phyloP scores from a whole-genome alignment of 2,329 filamentous ascomycete species.

The Apiospora marii region DNA sequence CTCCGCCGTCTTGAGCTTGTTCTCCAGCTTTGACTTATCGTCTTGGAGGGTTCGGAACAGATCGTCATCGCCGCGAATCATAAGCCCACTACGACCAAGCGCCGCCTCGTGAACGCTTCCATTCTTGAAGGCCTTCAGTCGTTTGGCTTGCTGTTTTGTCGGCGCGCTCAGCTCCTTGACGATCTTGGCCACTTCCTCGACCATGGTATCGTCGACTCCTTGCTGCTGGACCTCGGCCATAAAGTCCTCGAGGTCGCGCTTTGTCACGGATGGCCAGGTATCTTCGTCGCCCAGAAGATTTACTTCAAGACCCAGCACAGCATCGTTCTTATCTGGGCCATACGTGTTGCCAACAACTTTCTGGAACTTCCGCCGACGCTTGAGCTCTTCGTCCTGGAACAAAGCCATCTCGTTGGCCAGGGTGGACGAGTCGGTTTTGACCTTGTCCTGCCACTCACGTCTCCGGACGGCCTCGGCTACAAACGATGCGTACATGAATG shows the following conservation, averaged over 20 bases:
- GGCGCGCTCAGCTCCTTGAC: slow-evolving; percentile 82
- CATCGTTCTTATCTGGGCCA: slow-evolving; percentile 70
- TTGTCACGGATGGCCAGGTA: slow-evolving; percentile 79
- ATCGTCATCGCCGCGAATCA: slow-evolving; percentile 89
- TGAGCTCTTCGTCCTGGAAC: slow-evolving; percentile 91
- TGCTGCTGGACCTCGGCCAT: slow-evolving; percentile 70
- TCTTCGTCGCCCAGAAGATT: slow-evolving; percentile 83
- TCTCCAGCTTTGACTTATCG: slow-evolving; percentile 79
- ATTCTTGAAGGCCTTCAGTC: slow-evolving; percentile 93
- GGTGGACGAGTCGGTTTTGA: slow-evolving; percentile 84
- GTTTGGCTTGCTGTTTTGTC: slow-evolving; percentile 84
- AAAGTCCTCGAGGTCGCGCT: slow-evolving; percentile 80
- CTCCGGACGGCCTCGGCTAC: slow-evolving; percentile 85
- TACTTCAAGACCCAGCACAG: slow-evolving; percentile 80
- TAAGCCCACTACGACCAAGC: slow-evolving; percentile 83
- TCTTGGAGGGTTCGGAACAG: slow-evolving; percentile 79
- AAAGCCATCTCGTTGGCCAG: slow-evolving; percentile 92
- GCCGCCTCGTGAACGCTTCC: slow-evolving; percentile 93
- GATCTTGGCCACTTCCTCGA: slow-evolving; percentile 77
- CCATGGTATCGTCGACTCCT: slow-evolving; percentile 69
- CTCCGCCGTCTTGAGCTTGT: slow-evolving; percentile 80
- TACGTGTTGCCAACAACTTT: slow-evolving; percentile 82
- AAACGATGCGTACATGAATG: slow-evolving; percentile 89
- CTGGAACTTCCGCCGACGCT: slow-evolving; percentile 88
- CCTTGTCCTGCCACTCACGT: slow-evolving; percentile 90